Percentiles rank a stretch among this genome's conserved stretches.
Conservation (phyloP, 169 alveolate genomes). For the Plasmodium gallinaceum region DNA sequence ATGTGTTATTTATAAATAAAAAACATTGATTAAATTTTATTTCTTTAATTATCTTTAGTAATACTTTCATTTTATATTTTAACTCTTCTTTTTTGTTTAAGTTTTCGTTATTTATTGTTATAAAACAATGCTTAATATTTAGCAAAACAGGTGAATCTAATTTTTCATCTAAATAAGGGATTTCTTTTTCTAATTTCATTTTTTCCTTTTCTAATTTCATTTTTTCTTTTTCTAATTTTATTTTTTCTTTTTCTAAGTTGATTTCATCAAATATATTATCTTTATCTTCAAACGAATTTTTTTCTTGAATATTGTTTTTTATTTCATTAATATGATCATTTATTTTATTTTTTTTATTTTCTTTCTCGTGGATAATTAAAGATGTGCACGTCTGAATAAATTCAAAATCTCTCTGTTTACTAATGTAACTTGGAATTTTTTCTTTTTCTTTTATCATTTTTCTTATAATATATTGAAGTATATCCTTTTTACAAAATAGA, state of each 20-base stretch:
- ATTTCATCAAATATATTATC: no score
- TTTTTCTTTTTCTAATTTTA: neutral
- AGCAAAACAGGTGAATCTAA: conserved; percentile 36
- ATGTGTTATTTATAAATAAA: conserved; percentile 47
- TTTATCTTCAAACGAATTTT: neutral
- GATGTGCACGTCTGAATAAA: conserved; percentile 54
- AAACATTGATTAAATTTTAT: conserved; percentile 49
- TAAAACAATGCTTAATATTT: conserved; percentile 47
- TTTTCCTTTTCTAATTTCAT: no score
- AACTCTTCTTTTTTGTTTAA: conserved; percentile 47
- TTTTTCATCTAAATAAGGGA: neutral
- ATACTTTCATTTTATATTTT: conserved; percentile 53
- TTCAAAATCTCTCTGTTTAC: conserved; percentile 33
- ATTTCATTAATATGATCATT: neutral
- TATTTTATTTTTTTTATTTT: neutral
- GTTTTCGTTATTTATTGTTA: conserved; percentile 44
- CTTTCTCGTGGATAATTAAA: conserved; percentile 11
- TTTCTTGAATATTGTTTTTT: neutral
- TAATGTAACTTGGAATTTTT: neutral
- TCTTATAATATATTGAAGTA: conserved; percentile 9
- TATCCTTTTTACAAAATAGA: neutral
- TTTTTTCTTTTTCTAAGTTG: no score
- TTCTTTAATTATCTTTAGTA: conserved; percentile 37
- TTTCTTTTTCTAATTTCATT: neutral
- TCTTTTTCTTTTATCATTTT: conserved; percentile 32